These are phyloP conservation scores for Tagetes erecta DNA, from an alignment of 129 eudicot species.

Conservation along the genomic window DNA sequence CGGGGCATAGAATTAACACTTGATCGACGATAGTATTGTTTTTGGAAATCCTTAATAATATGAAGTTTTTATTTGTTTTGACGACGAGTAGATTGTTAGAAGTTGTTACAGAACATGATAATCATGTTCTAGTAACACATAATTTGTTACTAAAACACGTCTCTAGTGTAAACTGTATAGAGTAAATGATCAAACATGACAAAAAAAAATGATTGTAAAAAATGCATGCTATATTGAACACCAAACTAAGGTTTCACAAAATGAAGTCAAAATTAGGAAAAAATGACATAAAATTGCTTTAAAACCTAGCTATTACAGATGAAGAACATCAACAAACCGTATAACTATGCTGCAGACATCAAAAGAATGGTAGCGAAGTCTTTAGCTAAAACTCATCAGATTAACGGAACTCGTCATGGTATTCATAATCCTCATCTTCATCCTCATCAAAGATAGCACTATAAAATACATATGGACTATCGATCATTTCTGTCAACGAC, in stretches of 20 bases:
- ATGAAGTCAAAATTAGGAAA: conserved; percentile 24
- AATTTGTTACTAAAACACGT: no score
- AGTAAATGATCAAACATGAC: no score
- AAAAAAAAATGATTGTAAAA: not conserved
- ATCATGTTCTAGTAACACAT: no score
- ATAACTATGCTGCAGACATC: conserved; percentile 29
- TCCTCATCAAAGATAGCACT: conserved; percentile 79
- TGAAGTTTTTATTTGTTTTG: conserved; percentile 6
- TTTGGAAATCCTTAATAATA: conserved; percentile 15
- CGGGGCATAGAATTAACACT: conserved; percentile 36
- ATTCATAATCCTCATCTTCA: conserved; percentile 72
- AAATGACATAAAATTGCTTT: conserved; percentile 28
- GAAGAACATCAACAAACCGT: conserved; percentile 26
- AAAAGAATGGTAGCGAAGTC: conserved; percentile 15
- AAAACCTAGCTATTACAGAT: conserved; percentile 31
- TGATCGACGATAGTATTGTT: conserved; percentile 30
- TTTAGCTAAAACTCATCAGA: conserved; percentile 9
- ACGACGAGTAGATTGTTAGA: not conserved
- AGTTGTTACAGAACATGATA: not conserved
- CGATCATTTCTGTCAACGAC: conserved; percentile 73
- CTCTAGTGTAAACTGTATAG: no score
- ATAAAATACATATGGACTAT: conserved; percentile 85
- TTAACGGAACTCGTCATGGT: conserved; percentile 85
- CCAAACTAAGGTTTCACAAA: conserved; percentile 22
- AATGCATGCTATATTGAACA: conserved; percentile 21